These are phyloP conservation scores for Lachancea lanzarotensis DNA, from an alignment of 805 yeast genomes.

Conservation along the genomic window DNA sequence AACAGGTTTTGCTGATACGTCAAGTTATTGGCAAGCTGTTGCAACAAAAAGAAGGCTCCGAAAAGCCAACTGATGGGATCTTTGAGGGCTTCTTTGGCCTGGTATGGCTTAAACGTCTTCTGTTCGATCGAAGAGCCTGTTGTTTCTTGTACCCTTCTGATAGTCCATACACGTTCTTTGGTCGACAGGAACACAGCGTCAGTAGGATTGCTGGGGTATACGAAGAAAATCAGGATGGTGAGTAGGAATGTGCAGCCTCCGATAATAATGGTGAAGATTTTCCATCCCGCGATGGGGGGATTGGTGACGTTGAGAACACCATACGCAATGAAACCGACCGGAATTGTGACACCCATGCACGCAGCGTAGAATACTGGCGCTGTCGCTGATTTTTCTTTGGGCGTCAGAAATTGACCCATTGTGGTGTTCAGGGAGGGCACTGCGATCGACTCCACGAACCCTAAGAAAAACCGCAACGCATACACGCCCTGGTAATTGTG, in stretches of 20 bases:
- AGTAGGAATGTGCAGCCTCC: slow-evolving; percentile 48
- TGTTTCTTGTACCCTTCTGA: slow-evolving; percentile 38
- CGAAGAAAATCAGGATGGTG: slow-evolving; percentile 30
- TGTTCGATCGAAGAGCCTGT: slow-evolving; percentile 41
- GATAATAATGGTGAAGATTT: slow-evolving; percentile 47
- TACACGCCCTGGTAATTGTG: slow-evolving; percentile 41
- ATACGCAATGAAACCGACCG: slow-evolving; percentile 45
- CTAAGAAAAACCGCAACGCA: slow-evolving; percentile 45
- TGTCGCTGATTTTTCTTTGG: slow-evolving; percentile 42
- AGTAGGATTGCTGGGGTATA: slow-evolving; percentile 54
- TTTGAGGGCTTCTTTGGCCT: slow-evolving; percentile 43
- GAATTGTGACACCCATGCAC: slow-evolving; percentile 46
- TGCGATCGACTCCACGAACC: slow-evolving; percentile 43
- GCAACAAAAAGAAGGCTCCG: slow-evolving; percentile 36
- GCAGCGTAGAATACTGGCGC: slow-evolving; percentile 50
- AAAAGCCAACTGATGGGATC: slow-evolving; percentile 46
- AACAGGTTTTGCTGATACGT: slow-evolving; percentile 47
- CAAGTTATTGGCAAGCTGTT: slow-evolving; percentile 47
- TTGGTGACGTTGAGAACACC: slow-evolving; percentile 31
- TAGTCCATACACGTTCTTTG: slow-evolving; percentile 48
- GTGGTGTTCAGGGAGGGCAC: slow-evolving; percentile 42
- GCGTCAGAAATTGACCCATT: slow-evolving; percentile 44
- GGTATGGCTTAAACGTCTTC: slow-evolving; percentile 41
- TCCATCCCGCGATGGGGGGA: slow-evolving; percentile 39
- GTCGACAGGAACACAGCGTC: slow-evolving; percentile 41